These are phyloP conservation scores for Hypoxylon rickii DNA, from an alignment of 495 filamentous ascomycete species.

Conservation along the genomic window DNA sequence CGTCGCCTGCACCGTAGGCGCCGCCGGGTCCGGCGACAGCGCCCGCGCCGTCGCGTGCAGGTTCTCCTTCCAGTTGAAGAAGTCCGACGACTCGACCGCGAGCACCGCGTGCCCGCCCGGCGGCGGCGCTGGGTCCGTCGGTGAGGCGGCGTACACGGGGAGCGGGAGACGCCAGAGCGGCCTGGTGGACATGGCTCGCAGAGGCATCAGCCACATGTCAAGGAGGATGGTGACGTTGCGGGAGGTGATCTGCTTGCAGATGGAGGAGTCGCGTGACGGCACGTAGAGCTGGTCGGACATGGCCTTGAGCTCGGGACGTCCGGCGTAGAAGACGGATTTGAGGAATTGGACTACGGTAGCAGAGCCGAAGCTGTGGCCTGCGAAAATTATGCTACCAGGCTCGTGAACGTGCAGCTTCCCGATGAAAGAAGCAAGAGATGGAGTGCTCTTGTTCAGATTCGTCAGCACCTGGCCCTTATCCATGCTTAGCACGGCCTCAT, in stretches of 20 bases:
- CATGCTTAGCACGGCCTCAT: slow-evolving; percentile 65
- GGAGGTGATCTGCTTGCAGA: slow-evolving; percentile 65
- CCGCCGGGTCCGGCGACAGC: slow-evolving; percentile 55
- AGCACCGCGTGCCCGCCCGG: slow-evolving; percentile 58
- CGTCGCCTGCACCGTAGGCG: slow-evolving; percentile 28
- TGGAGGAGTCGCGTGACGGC: slow-evolving; percentile 50
- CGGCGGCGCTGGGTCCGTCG: slow-evolving; percentile 14
- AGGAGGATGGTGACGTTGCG: slow-evolving; percentile 64
- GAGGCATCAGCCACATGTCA: slow-evolving; percentile 75
- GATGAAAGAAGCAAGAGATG: slow-evolving; percentile 56
- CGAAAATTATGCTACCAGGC: slow-evolving; percentile 72
- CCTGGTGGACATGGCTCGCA: slow-evolving; percentile 57
- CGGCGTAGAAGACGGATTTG: slow-evolving; percentile 69
- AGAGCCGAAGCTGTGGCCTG: slow-evolving; percentile 78
- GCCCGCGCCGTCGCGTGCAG: slow-evolving; percentile 61
- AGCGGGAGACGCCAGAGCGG: slow-evolving; percentile 68
- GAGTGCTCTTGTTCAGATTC: slow-evolving; percentile 54
- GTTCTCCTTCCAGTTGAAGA: slow-evolving; percentile 72
- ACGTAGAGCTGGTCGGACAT: slow-evolving; percentile 52
- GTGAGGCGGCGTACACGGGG: slow-evolving; percentile 57
- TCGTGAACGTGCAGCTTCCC: slow-evolving; percentile 62
- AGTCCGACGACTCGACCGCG: slow-evolving; percentile 68
- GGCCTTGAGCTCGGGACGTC: slow-evolving; percentile 36
- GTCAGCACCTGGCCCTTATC: slow-evolving; percentile 51
- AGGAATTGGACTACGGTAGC: slow-evolving; percentile 71